A percentile compares a stretch with the other conserved stretches of the same genome.
Conservation (phyloP, 495 filamentous ascomycete species). For the Apodospora peruviana region DNA sequence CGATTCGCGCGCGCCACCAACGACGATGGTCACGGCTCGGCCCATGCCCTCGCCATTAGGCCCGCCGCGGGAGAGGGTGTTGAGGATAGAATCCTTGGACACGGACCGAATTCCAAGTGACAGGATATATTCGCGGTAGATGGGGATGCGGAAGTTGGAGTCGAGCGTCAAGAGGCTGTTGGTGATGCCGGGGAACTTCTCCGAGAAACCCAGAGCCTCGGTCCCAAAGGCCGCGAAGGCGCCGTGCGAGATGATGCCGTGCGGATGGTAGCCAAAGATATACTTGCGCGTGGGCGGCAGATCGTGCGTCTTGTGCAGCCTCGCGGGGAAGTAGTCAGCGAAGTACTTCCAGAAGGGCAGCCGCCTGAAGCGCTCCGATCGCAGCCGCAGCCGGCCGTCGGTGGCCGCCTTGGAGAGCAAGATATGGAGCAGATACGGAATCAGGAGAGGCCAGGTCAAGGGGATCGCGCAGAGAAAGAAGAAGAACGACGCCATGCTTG, state of each 20-base stretch:
- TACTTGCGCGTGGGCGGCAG: slow-evolving; percentile 85
- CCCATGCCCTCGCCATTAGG: slow-evolving; percentile 82
- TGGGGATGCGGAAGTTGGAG: slow-evolving; percentile 86
- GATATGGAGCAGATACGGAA: slow-evolving; percentile 85
- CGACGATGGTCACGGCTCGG: slow-evolving; percentile 89
- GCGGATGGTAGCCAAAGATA: slow-evolving; percentile 96
- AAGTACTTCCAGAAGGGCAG: slow-evolving; percentile 82
- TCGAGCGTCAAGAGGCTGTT: slow-evolving; percentile 90
- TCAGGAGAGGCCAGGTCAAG: slow-evolving; percentile 80
- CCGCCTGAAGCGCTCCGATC: slow-evolving; percentile 67
- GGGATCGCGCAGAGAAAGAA: slow-evolving; percentile 90
- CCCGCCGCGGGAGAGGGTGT: slow-evolving; percentile 73
- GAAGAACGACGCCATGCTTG: slow-evolving; percentile 68
- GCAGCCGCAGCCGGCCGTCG: slow-evolving; percentile 66
- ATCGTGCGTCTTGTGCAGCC: slow-evolving; percentile 74
- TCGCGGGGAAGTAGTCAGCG: slow-evolving; percentile 85
- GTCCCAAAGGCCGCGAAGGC: slow-evolving; percentile 91
- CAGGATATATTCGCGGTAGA: slow-evolving; percentile 90
- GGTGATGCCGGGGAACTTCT: slow-evolving; percentile 92
- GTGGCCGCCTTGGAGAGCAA: slow-evolving; percentile 70
- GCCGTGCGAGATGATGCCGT: slow-evolving; percentile 94
- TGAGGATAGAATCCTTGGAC: slow-evolving; percentile 83
- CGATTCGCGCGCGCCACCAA: slow-evolving; percentile 88
- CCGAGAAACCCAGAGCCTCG: slow-evolving; percentile 80
- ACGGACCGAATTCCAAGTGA: slow-evolving; percentile 82